Evolutionary conservation across 2,329 filamentous ascomycete genomes (phyloP), one percentile per base, ranked within the genome.

Genomic region (Fusarium torulosum): DNA sequence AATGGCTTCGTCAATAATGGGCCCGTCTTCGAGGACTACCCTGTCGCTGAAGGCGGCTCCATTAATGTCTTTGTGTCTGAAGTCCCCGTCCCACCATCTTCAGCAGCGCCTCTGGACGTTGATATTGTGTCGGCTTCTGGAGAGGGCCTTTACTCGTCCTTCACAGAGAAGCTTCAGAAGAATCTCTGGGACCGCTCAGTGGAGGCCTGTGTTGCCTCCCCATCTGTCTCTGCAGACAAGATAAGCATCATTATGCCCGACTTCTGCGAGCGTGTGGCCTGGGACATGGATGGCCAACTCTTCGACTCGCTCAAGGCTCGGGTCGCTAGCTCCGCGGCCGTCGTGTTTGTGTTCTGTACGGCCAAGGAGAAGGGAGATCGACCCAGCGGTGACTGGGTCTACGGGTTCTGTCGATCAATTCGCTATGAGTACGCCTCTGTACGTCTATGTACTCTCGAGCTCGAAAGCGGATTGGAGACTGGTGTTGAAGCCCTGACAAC

Each of bases 271-370:
- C 43, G 27, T 46, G 43, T 46, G 27, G 43, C 43, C 17, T 46
- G 43, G 43, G 27, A 46, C 19, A 46, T 46, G 43, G 43, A 46
- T 21, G 43, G 27, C 27, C 43, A n/a, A 21, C 23, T 46, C 43
- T 46, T 46, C n/a, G 43, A 46, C 43, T 46, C 43, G 43, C 43
- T 46, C 43, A 46, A 46, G 27, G 43, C 43, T 33, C 43, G 43
- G 27, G 43, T 46, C 43, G 43, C n/a, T 33, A 21, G 15, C 43
- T 46, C 43, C 27, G 14, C 14, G 2, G 35, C 9, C n/a, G 17
- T 37, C 8, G 5, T 37, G 17, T 37, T 37, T 10, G 35, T 37
- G 7, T n/a, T 37, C 15, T 19, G 7, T n/a, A 37, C 35, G 7
- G 35, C 35, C 35, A 37, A 37, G n/a, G n/a, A n/a, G 15, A n/a